A percentile compares a stretch with the other conserved stretches of the same genome.
phyloP scores from a whole-genome alignment of 2,329 filamentous ascomycete species.

The Xylariaceae sp. region DNA sequence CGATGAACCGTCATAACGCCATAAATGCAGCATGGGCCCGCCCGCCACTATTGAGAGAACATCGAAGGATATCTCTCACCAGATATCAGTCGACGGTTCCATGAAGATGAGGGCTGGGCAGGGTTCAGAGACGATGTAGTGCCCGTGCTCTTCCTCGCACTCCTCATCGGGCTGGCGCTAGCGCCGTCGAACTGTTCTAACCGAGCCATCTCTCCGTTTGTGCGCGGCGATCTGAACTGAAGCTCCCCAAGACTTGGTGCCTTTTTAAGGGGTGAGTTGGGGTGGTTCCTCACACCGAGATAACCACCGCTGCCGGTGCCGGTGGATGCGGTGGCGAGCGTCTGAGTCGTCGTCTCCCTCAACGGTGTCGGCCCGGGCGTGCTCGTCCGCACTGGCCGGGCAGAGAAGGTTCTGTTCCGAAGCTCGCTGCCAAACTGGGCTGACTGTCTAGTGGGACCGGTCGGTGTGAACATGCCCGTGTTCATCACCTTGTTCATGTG shows the following conservation, averaged over 20 bases:
- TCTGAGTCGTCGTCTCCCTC: conserved; percentile 20
- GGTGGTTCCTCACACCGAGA: conserved; percentile 73
- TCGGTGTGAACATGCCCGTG: conserved; percentile 41
- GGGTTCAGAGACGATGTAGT: conserved; percentile 16
- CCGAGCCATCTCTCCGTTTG: conserved; percentile 57
- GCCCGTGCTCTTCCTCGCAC: conserved; percentile 26
- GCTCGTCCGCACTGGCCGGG: conserved; percentile 67
- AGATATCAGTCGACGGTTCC: conserved; percentile 20
- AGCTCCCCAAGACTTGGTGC: conserved; percentile 58
- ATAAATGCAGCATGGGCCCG: conserved; percentile 18
- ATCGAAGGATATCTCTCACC: conserved; percentile 32
- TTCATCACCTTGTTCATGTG: conserved; percentile 34
- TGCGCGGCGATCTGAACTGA: conserved; percentile 45
- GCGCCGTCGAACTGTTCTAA: conserved; percentile 42
- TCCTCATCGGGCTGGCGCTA: conserved; percentile 27
- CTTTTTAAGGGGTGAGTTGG: conserved; percentile 79
- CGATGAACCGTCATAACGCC: conserved; percentile 19
- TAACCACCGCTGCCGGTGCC: conserved; percentile 55
- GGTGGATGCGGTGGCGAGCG: conserved; percentile 19
- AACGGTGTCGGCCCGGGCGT: conserved; percentile 55
- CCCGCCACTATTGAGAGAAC: conserved; percentile 22
- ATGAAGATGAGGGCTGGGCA: conserved; percentile 15
- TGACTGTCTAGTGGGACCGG: conserved; percentile 24
- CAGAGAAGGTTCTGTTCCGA: conserved; percentile 45
- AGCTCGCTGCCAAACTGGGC: conserved; percentile 33